A percentile compares a stretch with the other conserved stretches of the same genome.
These are phyloP conservation scores for Coffea humblotiana DNA, from an alignment of 305 asterid species.

Conservation along the genomic window DNA sequence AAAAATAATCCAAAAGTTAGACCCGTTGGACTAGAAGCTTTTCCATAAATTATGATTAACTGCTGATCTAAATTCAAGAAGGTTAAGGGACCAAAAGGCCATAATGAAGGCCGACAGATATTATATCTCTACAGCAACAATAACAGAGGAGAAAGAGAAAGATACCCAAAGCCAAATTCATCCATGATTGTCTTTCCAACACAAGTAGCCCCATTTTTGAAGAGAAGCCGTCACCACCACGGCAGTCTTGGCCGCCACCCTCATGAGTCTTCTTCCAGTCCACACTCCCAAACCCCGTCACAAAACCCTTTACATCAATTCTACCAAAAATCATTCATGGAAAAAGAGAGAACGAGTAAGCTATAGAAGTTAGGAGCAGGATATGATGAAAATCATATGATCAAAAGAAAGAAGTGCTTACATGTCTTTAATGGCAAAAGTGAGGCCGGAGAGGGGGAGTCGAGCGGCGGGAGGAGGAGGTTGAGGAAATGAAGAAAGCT, in stretches of 20 bases:
- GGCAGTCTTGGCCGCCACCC: constrained; percentile 72
- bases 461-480: constrained; percentile 98
- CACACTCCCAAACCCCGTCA: constrained; percentile 83
- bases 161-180: constrained; percentile 92
- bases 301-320: constrained; percentile 80
- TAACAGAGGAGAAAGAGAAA: neutral
- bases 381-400: neutral
- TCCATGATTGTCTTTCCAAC: constrained; percentile 87
- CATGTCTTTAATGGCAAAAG: constrained; percentile 86
- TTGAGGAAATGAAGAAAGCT: constrained; percentile 76
- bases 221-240: constrained; percentile 61
- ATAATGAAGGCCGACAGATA: too few species aligned
- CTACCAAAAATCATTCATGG: constrained; percentile 38
- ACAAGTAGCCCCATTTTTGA: constrained; percentile 76
- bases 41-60: neutral
- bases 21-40: neutral
- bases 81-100: neutral
- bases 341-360: neutral
- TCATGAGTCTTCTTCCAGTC: constrained; percentile 87
- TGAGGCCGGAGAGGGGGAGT: constrained; percentile 62
- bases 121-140: neutral
- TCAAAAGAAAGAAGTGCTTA: constrained; percentile 15
- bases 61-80: neutral
- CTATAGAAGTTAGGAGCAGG: neutral
- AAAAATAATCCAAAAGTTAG: neutral